Evolutionary conservation across 495 filamentous ascomycete genomes (phyloP).

Genomic region (Bacidia rubella): DNA sequence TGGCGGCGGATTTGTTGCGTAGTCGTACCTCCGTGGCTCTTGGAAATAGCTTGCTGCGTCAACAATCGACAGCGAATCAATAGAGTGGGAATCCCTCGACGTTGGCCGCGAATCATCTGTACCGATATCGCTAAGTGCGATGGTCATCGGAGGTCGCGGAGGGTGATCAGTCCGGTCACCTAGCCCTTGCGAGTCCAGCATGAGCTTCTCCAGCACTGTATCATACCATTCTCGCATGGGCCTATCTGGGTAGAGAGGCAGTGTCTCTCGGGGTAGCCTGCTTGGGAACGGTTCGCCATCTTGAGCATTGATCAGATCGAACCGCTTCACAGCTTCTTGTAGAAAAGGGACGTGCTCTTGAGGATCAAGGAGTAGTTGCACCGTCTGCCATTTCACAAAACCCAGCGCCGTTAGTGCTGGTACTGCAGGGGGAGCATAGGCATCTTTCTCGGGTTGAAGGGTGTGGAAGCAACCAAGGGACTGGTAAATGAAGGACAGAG

Average conservation of each 20-base stretch:
- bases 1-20: background rate
- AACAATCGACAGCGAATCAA: slow-evolving; percentile 10
- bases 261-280: slow-evolving; percentile 57
- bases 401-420: slow-evolving; percentile 72
- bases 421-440: slow-evolving; percentile 59
- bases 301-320: slow-evolving; percentile 59
- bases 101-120: slow-evolving; percentile 8
- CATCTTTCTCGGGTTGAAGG: slow-evolving; percentile 54
- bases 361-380: slow-evolving; percentile 78
- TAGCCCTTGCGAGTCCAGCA: slow-evolving; percentile 11
- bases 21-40: slow-evolving; percentile 1
- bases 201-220: slow-evolving; percentile 43
- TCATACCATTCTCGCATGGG: slow-evolving; percentile 81
- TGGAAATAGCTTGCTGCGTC: slow-evolving; percentile 9
- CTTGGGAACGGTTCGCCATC: slow-evolving; percentile 62
- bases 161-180: background rate
- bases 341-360: slow-evolving; percentile 76
- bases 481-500: slow-evolving; percentile 84
- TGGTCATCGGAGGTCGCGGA: slow-evolving; percentile 1
- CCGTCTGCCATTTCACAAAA: slow-evolving; percentile 88
- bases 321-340: slow-evolving; percentile 64
- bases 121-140: slow-evolving; percentile 9
- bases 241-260: slow-evolving; percentile 60
- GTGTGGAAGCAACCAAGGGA: slow-evolving; percentile 78
- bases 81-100: slow-evolving; percentile 10